Base-by-base conservation (phyloP, 139 green algal genomes). In the Astrephomene gubernaculifera region DNA sequence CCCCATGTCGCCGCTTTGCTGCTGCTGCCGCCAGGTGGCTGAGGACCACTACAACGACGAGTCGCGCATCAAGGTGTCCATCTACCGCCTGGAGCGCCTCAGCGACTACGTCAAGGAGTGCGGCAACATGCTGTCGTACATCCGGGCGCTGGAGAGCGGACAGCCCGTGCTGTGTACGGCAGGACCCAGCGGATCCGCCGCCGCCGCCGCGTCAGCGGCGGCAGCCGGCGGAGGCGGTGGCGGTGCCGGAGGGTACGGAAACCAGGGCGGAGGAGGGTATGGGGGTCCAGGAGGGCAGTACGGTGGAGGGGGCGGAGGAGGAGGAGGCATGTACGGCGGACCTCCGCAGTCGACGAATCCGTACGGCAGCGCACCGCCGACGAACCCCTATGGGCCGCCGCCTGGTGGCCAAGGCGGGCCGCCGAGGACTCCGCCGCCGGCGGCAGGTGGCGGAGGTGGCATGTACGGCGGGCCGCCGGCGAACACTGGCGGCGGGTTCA, bases 31-130 rank as follows among this genome's bases (percentile, higher is more conserved):
- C 54, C 96, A 96, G 87, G 87, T 98, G 5, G 82, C 89, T 2
- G 92, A 97, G 83, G 97, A 99, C 76, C 96, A 79, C 10, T 99
- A 96, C 82, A 92, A 97, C 29, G 97, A 99, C 67, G 95, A 99
- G 90, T 52, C 49, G n/a, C 93, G 95, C 29, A 75, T 96, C 71
- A 96, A 97, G 89, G 86, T 88, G n/a, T 81, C 72, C 7, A 76
- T 91, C 44, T 87, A 82, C 72, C 78, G 72, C 33, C 29, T 91
- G 54, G 84, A 89, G 41, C 71, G n/a, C 24, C 41, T 87, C 1
- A 68, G 60, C 49, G 45, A 89, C 44, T 84, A 33, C 38, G 67
- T 49, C 25, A 86, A 83, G 65, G 88, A 91, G 64, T 64, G 39
- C 8, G 75, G 35, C 63, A 43, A 85, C 60, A 87, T 82, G 49